phyloP scores from a whole-genome alignment of 1,284 basidiomycete species.

The Pholiota adiposa region DNA sequence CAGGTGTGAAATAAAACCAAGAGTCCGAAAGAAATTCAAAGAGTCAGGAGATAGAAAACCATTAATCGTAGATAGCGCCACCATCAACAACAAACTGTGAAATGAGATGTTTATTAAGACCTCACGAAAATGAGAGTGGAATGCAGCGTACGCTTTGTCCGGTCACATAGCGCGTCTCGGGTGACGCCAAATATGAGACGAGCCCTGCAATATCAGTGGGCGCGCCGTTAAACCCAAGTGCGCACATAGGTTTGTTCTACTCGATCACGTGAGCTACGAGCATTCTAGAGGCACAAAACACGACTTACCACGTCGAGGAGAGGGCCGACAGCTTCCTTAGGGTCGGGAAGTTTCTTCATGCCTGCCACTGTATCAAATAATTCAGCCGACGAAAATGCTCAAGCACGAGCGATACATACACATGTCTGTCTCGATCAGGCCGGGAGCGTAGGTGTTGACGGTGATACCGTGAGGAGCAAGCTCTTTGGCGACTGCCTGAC shows the following conservation, averaged over 20 bases:
- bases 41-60: too few relatives aligned
- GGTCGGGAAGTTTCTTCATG: neutral
- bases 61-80: slow-evolving; percentile 2
- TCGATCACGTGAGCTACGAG: neutral
- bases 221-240: neutral
- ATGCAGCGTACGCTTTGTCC: slow-evolving; percentile 12
- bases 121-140: neutral
- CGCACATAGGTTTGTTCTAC: neutral
- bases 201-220: slow-evolving; percentile 12
- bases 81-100: slow-evolving; percentile 8
- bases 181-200: slow-evolving; percentile 2
- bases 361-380: neutral
- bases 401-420: neutral
- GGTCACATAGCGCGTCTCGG: neutral
- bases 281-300: neutral
- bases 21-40: too few relatives aligned
- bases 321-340: neutral
- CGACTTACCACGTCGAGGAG: neutral
- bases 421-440: slow-evolving; percentile 35
- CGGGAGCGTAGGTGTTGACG: slow-evolving; percentile 56
- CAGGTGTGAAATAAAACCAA: too few relatives aligned
- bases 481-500: slow-evolving; percentile 35
- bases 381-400: neutral
- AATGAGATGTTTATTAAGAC: neutral
- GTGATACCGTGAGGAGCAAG: slow-evolving; percentile 46